Conservation (phyloP, 2,329 filamentous ascomycete genomes). For the Gliomastix tumulicola region DNA sequence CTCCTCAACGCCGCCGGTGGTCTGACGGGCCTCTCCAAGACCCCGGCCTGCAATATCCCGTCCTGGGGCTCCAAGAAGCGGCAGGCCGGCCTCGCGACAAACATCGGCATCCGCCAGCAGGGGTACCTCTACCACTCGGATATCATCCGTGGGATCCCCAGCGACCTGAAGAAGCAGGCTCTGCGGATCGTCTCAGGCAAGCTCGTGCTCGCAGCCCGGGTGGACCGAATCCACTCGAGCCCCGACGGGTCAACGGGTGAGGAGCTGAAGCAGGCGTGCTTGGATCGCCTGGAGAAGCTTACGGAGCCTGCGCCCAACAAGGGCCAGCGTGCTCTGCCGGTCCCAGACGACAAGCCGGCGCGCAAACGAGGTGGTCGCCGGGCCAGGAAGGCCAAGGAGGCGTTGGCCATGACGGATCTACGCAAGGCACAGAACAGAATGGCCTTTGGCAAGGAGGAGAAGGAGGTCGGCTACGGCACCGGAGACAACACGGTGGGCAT, state of each 20-base stretch:
- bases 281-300: slow-evolving; percentile 84
- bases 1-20: slow-evolving; percentile 94
- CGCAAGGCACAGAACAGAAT: slow-evolving; percentile 94
- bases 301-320: slow-evolving; percentile 89
- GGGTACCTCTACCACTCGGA: slow-evolving; percentile 91
- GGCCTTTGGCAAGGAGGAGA: slow-evolving; percentile 93
- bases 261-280: slow-evolving; percentile 72
- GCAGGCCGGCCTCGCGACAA: slow-evolving; percentile 80
- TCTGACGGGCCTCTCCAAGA: slow-evolving; percentile 80
- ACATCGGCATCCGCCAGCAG: slow-evolving; percentile 83
- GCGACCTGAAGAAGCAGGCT: slow-evolving; percentile 83
- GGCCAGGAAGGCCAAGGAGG: slow-evolving; percentile 92
- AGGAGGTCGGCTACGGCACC: slow-evolving; percentile 82
- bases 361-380: slow-evolving; percentile 86
- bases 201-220: slow-evolving; percentile 84
- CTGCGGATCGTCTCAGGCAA: slow-evolving; percentile 94
- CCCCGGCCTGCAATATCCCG: slow-evolving; percentile 86
- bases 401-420: slow-evolving; percentile 92
- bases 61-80: slow-evolving; percentile 88
- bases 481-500: slow-evolving; percentile 81
- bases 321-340: slow-evolving; percentile 76
- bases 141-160: slow-evolving; percentile 77
- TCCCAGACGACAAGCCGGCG: slow-evolving; percentile 90
- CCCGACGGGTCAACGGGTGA: slow-evolving; percentile 79
- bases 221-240: slow-evolving; percentile 77